These are phyloP conservation scores for Saxispiralis lemnorum DNA, from an alignment of 495 filamentous ascomycete species.

Conservation along the genomic window DNA sequence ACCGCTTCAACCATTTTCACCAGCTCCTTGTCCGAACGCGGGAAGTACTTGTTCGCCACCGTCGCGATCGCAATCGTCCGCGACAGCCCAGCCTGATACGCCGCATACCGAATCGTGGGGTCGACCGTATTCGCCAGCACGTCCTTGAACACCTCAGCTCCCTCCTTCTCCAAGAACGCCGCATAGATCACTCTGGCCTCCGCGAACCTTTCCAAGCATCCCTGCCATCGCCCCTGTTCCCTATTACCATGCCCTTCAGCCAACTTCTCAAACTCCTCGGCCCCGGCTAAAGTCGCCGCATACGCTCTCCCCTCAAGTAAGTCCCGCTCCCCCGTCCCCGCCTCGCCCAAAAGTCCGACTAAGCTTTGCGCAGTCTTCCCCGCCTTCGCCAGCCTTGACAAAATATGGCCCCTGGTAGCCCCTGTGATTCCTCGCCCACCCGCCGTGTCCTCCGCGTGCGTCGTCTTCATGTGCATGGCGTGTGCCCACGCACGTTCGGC, in stretches of 20 bases:
- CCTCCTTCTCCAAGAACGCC: constrained; percentile 44
- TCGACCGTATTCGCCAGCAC: constrained; percentile 72
- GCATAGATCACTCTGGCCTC: constrained; percentile 68
- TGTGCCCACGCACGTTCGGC: constrained; percentile 92
- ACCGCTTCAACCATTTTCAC: constrained; percentile 50
- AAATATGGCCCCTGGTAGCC: constrained; percentile 65
- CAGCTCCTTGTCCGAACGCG: constrained; percentile 40
- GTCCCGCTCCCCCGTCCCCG: constrained; percentile 46
- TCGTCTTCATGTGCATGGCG: constrained; percentile 82
- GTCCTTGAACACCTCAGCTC: constrained; percentile 66
- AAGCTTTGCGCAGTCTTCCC: constrained; percentile 50
- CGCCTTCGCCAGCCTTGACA: constrained; percentile 71
- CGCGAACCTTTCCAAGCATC: constrained; percentile 57
- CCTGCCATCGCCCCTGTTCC: constrained; percentile 44
- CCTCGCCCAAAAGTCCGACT: constrained; percentile 43
- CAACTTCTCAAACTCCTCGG: constrained; percentile 58
- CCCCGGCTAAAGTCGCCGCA: constrained; percentile 51
- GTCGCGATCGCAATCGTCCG: constrained; percentile 62
- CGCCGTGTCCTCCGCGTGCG: constrained; percentile 51
- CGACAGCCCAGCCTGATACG: constrained; percentile 74
- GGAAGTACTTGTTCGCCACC: constrained; percentile 61
- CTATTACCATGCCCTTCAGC: constrained; percentile 25
- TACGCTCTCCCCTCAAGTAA: constrained; percentile 80
- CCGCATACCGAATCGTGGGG: constrained; percentile 82
- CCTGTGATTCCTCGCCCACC: constrained; percentile 53